Base-by-base conservation (phyloP, 371 early-diverging fungal genomes). In the Circinella umbellata region DNA sequence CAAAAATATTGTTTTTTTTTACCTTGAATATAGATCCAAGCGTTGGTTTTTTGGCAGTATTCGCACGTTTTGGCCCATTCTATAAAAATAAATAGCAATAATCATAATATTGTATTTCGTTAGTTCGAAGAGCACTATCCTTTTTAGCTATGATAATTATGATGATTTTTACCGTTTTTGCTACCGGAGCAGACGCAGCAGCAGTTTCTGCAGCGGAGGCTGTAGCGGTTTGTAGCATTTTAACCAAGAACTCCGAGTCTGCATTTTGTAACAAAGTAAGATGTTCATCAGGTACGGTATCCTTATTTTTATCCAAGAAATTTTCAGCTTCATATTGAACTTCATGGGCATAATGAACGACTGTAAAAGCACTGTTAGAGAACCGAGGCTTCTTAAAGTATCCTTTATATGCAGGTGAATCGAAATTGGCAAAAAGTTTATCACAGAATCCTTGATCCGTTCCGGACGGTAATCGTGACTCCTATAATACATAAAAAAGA, bases 291-390 rank as follows among this genome's bases (percentile, higher is more conserved):
- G 96, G 94, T 27, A 98, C 95, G 14, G 97, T 96, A 83, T 99
- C 99, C 83, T 95, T 96, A 85, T 99, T 99, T 87, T 99, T 99
- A 66, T 97, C 96, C 35, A 99, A 87, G 84, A 99, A 99, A 13
- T 96, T 96, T 42, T 96, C 96, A 34, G 92, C 88, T 66, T 91
- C 91, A 75, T 99, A 99, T 42, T 91, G 87, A 34, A 98, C 98
- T 61, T 91, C 88, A 68, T 94, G 92, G 46, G 98, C 98, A 77
- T 97, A 98, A 73, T 99, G 99, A 8, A 87, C 86, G 57, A 99
- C 83, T 7, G 90, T 90, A 74, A 99, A 99, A 14, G 91, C 90
- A 34, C 81, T 82, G 74, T 88, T 84, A 68, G 89, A 92, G 75
- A 98, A 97, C 20, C 96, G 86, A 39, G 98, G 97, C 81, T 96